Evolutionary conservation across 2,329 filamentous ascomycete species (phyloP).

Genomic region (Plectosphaerella cucumerina): DNA sequence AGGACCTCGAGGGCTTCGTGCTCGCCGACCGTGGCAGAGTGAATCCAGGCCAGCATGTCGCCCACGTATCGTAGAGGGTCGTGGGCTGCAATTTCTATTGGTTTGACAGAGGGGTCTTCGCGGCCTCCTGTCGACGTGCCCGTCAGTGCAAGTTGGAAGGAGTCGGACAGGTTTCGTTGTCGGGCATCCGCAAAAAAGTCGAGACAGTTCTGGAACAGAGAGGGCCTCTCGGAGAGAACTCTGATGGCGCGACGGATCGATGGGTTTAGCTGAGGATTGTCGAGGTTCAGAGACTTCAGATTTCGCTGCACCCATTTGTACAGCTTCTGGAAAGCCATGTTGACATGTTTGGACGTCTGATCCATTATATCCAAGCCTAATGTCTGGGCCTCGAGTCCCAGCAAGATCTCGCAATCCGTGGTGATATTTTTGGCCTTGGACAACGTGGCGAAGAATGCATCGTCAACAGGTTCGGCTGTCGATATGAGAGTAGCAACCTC

Average conservation of each 20-base stretch:
- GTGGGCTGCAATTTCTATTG: conserved; percentile 90
- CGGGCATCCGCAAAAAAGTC: conserved; percentile 90
- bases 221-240: conserved; percentile 83
- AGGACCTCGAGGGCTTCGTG: conserved; percentile 86
- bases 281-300: conserved; percentile 86
- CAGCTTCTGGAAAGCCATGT: conserved; percentile 89
- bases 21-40: conserved; percentile 91
- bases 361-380: conserved; percentile 90
- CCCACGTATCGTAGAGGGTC: conserved; percentile 89
- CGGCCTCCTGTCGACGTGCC: conserved; percentile 58
- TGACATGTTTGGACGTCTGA: conserved; percentile 79
- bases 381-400: conserved; percentile 86
- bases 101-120: conserved; percentile 65
- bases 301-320: conserved; percentile 94
- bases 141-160: conserved; percentile 84
- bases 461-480: conserved; percentile 76
- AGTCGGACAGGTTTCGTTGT: conserved; percentile 80
- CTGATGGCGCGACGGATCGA: conserved; percentile 80
- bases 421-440: conserved; percentile 81
- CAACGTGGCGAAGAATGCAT: conserved; percentile 76
- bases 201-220: conserved; percentile 87
- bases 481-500: conserved; percentile 74
- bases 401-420: conserved; percentile 80
- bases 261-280: conserved; percentile 87
- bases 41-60: conserved; percentile 96